Base-by-base conservation (phyloP, 2,329 filamentous ascomycete species). In the Penicillium oxalicum region DNA sequence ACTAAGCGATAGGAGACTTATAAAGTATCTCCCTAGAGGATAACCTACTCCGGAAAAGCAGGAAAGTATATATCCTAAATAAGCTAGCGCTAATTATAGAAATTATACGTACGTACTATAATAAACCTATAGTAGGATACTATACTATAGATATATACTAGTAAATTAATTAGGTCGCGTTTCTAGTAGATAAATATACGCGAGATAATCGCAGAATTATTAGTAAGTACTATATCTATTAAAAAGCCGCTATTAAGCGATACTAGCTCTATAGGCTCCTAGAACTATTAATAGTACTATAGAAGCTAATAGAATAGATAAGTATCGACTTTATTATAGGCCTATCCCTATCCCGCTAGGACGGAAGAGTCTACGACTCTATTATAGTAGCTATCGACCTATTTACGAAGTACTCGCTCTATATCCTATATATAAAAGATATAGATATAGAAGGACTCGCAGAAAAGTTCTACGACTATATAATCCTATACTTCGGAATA, bases 251-350 rank as follows among this genome's bases (percentile, higher is more conserved):
- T 32, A 32, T 32, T 32, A 32, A 32, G 29, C 4, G 4, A 32
- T 32, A 32, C 4, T 2, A 11, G 29, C 35, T 18, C 24, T 38
- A 38, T 18, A 18, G 35, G 35, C 35, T 38, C 11, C 35, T 38
- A 38, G 35, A 38, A 24, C 12, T 18, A 18, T 2, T 38, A 38
- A 1, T 18, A 18, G 18, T 38, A 18, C 2, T 38, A 18, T 32
- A 32, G 4, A 43, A 43, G 2, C 26, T 18, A 33, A 33, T 29
- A 43, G 28, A 43, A 33, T 32, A 43, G 18, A 33, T 32, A 24
- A 43, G 40, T 35, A 32, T 43, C 24, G 9, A 43, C 26, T 43
- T 43, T 43, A 45, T 45, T 36, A 45, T 36, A 36, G 34, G 4
- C 24, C 24, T 45, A 25, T 2, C 28, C 24, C 34, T 4, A 2